phyloP scores from a whole-genome alignment of 306 rosid genomes.

The Dryas alaskensis region DNA sequence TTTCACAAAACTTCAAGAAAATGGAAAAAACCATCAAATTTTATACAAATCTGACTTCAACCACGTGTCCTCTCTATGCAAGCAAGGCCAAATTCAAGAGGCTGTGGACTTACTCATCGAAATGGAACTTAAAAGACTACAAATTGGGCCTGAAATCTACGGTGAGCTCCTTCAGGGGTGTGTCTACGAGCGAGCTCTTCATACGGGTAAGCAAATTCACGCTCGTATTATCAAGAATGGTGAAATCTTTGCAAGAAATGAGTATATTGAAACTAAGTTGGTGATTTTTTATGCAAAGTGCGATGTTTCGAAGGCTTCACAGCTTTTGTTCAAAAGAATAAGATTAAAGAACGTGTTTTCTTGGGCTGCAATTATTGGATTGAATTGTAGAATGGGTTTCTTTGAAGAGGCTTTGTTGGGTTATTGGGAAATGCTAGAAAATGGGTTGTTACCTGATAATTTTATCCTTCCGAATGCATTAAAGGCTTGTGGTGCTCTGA shows the following conservation, averaged over 20 bases:
- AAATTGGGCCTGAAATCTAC: slow-evolving; percentile 47
- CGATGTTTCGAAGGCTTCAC: slow-evolving; percentile 33
- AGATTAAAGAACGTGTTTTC: slow-evolving; percentile 54
- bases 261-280: slow-evolving; percentile 59
- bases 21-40: slow-evolving; percentile 19
- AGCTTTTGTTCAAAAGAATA: slow-evolving; percentile 40
- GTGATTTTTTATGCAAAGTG: slow-evolving; percentile 77
- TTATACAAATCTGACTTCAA: slow-evolving; percentile 35
- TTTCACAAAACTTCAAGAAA: slow-evolving; percentile 23
- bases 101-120: slow-evolving; percentile 44
- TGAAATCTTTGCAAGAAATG: slow-evolving; percentile 30
- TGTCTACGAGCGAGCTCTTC: slow-evolving; percentile 62
- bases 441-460: slow-evolving; percentile 61
- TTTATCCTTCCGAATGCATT: slow-evolving; percentile 75
- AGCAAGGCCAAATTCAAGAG: slow-evolving; percentile 43
- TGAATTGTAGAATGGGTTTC: slow-evolving; percentile 53
- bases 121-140: slow-evolving; percentile 30
- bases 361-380: slow-evolving; percentile 75
- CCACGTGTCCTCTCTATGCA: slow-evolving; percentile 52
- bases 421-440: slow-evolving; percentile 49
- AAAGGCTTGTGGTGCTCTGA: slow-evolving; percentile 71
- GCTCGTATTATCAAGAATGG: slow-evolving; percentile 60
- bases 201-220: slow-evolving; percentile 67
- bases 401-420: slow-evolving; percentile 48
- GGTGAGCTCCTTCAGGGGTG: slow-evolving; percentile 81